phyloP scores from a whole-genome alignment of 2,329 filamentous ascomycete genomes.

The Colletotrichum brevisporum region DNA sequence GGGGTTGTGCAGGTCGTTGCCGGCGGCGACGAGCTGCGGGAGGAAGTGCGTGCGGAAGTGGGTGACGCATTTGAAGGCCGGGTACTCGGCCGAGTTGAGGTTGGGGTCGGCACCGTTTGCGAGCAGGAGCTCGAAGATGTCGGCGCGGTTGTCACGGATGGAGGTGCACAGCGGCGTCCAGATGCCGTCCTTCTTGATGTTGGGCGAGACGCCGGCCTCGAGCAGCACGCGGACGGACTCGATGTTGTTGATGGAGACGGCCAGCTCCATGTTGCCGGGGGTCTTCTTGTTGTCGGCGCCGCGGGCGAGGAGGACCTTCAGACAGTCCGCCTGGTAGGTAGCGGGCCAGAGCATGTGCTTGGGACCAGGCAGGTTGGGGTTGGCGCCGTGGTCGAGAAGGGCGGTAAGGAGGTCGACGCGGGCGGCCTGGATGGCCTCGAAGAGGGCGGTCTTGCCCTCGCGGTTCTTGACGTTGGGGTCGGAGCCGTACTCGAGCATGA shows the following conservation, averaged over 20 bases:
- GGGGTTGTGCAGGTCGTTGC: slow-evolving; percentile 70
- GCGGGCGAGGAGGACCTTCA: slow-evolving; percentile 70
- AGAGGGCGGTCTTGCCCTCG: slow-evolving; percentile 74
- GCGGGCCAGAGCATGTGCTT: slow-evolving; percentile 79
- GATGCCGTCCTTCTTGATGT: slow-evolving; percentile 74
- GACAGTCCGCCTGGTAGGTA: slow-evolving; percentile 69
- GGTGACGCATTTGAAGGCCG: slow-evolving; percentile 77
- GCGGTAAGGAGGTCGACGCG: slow-evolving; percentile 69
- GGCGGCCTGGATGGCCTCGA: slow-evolving; percentile 70
- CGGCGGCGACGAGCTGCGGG: slow-evolving; percentile 70
- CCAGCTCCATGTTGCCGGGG: slow-evolving; percentile 75
- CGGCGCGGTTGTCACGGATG: slow-evolving; percentile 75
- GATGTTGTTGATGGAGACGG: slow-evolving; percentile 73
- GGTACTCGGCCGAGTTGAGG: slow-evolving; percentile 73
- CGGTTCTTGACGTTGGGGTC: slow-evolving; percentile 72
- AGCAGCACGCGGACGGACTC: slow-evolving; percentile 72
- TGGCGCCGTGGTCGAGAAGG: slow-evolving; percentile 69
- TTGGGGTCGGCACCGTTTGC: slow-evolving; percentile 74
- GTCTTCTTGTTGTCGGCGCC: slow-evolving; percentile 73
- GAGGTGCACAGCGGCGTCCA: slow-evolving; percentile 78
- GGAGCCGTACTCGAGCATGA: slow-evolving; percentile 72
- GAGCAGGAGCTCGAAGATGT: slow-evolving; percentile 73
- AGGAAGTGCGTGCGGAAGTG: slow-evolving; percentile 75
- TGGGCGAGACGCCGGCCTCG: slow-evolving; percentile 71
- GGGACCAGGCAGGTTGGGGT: slow-evolving; percentile 77